Conservation (phyloP, 192 early-diverging fungal species). For the Coemansia biformis region DNA sequence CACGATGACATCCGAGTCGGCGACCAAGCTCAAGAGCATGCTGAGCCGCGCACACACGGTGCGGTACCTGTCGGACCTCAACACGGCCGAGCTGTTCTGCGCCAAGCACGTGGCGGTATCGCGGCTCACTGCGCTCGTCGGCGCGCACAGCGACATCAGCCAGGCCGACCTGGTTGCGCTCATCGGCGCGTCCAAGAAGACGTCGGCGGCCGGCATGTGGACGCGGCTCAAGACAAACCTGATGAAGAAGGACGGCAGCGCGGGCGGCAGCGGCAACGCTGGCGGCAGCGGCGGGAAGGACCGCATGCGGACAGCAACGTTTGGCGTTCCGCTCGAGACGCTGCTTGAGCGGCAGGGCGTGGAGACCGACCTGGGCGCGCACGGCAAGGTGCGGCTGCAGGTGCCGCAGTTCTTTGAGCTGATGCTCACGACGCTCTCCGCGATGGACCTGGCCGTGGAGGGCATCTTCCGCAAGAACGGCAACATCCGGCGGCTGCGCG, state of each 20-base stretch:
- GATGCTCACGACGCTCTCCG: conserved; percentile 68
- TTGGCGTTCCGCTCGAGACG: conserved; percentile 82
- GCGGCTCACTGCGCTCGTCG: conserved; percentile 64
- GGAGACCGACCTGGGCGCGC: conserved; percentile 65
- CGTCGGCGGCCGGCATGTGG: conserved; percentile 58
- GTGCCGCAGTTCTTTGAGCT: conserved; percentile 85
- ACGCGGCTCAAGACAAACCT: conserved; percentile 60
- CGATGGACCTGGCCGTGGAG: conserved; percentile 74
- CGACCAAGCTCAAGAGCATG: conserved; percentile 42
- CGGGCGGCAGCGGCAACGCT: conserved; percentile 10
- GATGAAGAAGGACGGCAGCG: conserved; percentile 53
- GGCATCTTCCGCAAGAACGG: conserved; percentile 98
- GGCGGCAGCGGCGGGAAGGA: conserved; percentile 28
- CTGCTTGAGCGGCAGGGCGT: conserved; percentile 80
- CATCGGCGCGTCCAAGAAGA: conserved; percentile 70
- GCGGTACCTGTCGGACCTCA: conserved; percentile 50
- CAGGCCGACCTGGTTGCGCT: conserved; percentile 73
- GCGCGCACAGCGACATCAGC: conserved; percentile 56
- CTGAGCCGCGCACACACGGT: conserved; percentile 48
- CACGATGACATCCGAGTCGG: conserved; percentile 34
- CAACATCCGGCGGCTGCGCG: conserved; percentile 87
- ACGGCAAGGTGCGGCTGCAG: conserved; percentile 59
- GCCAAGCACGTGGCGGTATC: conserved; percentile 80
- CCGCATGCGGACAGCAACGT: conserved; percentile 67
- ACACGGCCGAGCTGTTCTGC: conserved; percentile 75